Evolutionary conservation across 2,329 filamentous ascomycete species (phyloP), one percentile per base, ranked within the genome.

Genomic region (Colletotrichum filicis): DNA sequence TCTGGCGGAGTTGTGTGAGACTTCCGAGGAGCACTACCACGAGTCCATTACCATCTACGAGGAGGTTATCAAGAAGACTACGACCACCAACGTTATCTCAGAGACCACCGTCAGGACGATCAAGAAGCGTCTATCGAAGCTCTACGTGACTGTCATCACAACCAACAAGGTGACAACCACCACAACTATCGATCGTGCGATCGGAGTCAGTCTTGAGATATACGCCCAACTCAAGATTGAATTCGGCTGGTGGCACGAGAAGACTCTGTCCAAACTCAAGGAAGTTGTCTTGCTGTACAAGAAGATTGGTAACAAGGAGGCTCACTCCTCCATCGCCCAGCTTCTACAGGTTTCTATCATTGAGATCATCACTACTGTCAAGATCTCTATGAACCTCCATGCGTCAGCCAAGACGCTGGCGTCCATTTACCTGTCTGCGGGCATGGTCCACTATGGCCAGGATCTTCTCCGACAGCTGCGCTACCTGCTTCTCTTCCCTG

Each of bases 381-480:
- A 76, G 3, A 76, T 77, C 4, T 86, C 86, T 0, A 83, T 86
- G 63, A 82, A 83, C n/a, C 81, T 89, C 19, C 86, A 87, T 74
- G 82, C 86, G 64, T 84, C 86, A 2, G 88, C 87, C 1, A 80
- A 82, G 12, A 84, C 82, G 0, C 80, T 89, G 60, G 84, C 85
- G 0, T 79, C 82, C 14, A 87, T 87, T 52, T 89, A 86, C 76
- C 80, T 84, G 55, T 79, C 79, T 22, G 83, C 82, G 37, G 81
- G 83, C 59, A 79, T 87, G 55, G 77, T 79, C 46, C 73, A 82
- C 67, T 77, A 84, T 68, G 83, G 84, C 49, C 76, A 82, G 57
- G 79, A 86, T 69, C 77, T 89, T 1, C 82, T 88, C 9, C 82
- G 85, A 5, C 86, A 89, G 74, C 77, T 89, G 22, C 87, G 87